Percentiles rank a stretch among this genome's conserved stretches.
Conservation (phyloP, 1,284 basidiomycete genomes). For the Moesziomyces antarcticus region DNA sequence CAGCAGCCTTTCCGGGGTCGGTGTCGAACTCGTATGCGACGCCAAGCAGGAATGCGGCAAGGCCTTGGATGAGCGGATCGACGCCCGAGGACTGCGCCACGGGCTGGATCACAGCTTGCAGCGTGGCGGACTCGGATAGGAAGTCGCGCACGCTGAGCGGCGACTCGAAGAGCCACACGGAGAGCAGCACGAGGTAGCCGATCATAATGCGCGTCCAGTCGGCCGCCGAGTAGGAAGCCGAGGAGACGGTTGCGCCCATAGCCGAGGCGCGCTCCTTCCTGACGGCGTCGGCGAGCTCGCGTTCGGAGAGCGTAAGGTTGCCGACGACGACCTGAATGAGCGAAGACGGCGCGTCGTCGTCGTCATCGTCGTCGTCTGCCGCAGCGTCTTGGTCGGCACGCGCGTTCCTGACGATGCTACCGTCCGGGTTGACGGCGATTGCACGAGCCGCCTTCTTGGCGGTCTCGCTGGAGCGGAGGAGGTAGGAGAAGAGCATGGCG, state of each 20-base stretch:
- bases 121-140: constrained; percentile 83
- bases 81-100: constrained; percentile 86
- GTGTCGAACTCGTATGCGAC: constrained; percentile 77
- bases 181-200: constrained; percentile 83
- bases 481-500: constrained; percentile 69
- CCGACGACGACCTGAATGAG: constrained; percentile 73
- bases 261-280: constrained; percentile 57
- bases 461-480: constrained; percentile 72
- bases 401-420: constrained; percentile 29
- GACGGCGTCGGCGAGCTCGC: constrained; percentile 70
- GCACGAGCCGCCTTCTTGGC: constrained; percentile 72
- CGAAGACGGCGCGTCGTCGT: constrained; percentile 70
- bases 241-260: constrained; percentile 30
- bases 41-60: constrained; percentile 91
- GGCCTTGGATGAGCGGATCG: constrained; percentile 88
- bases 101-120: constrained; percentile 83
- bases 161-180: constrained; percentile 97
- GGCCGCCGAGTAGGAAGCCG: constrained; percentile 39
- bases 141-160: constrained; percentile 87
- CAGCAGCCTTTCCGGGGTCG: constrained; percentile 43
- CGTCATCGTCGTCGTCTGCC: constrained; percentile 65
- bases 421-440: constrained; percentile 68
- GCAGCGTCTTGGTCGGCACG: constrained; percentile 23
- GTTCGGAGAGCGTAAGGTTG: constrained; percentile 75
- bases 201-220: constrained; percentile 87